phyloP scores from a whole-genome alignment of 208 protist genomes.

The Trypanosoma theileri region DNA sequence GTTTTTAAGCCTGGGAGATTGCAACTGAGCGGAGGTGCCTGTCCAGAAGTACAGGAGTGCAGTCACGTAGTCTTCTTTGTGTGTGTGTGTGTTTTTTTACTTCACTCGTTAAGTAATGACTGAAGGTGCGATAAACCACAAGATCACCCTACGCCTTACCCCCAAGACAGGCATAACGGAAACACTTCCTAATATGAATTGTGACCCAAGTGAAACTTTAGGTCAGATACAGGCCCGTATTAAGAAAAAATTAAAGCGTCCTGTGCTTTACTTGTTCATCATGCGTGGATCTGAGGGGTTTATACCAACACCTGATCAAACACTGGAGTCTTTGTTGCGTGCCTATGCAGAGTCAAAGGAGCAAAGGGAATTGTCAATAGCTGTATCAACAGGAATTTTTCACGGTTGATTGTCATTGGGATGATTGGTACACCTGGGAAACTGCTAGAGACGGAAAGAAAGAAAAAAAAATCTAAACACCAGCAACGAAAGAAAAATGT shows the following conservation, averaged over 20 bases:
- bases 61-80: no score
- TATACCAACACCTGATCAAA: constrained; percentile 70
- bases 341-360: constrained; percentile 45
- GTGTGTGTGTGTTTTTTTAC: not conserved
- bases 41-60: no score
- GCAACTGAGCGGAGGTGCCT: no score
- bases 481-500: no score
- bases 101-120: not conserved
- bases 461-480: no score
- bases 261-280: constrained; percentile 57
- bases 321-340: constrained; percentile 50
- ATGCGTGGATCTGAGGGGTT: constrained; percentile 66
- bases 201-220: constrained; percentile 53
- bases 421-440: not conserved
- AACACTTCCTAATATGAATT: constrained; percentile 45
- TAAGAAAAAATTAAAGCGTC: constrained; percentile 50
- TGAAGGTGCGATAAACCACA: constrained; percentile 25
- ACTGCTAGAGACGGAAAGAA: no score
- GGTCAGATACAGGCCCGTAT: constrained; percentile 60
- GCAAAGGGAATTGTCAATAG: constrained; percentile 45
- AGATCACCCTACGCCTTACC: constrained; percentile 57
- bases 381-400: constrained; percentile 63
- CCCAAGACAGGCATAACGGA: constrained; percentile 33
- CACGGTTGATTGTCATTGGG: constrained; percentile 38
- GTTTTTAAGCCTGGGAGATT: no score